Evolutionary conservation across 2,329 filamentous ascomycete species (phyloP).

Genomic region (Trichoderma asperellum): DNA sequence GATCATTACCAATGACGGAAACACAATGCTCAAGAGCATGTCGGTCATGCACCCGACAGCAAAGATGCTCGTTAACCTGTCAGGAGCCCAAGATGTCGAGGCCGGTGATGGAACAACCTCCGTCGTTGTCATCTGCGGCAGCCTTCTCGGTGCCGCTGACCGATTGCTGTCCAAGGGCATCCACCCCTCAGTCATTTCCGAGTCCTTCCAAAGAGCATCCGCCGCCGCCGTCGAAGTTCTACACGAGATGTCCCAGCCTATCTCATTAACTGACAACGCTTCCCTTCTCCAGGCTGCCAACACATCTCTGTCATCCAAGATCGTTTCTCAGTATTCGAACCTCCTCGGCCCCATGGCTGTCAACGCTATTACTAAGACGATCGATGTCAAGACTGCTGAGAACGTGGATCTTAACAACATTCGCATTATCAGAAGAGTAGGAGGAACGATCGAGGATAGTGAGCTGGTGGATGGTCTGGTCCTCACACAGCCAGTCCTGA

Average conservation of each 20-base stretch:
- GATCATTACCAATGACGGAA: slow-evolving; percentile 99
- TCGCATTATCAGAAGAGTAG: slow-evolving; percentile 94
- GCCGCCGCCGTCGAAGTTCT: slow-evolving; percentile 86
- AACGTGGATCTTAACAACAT: slow-evolving; percentile 98
- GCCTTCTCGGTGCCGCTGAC: slow-evolving; percentile 90
- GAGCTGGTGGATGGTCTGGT: slow-evolving; percentile 96
- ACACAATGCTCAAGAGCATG: slow-evolving; percentile 99
- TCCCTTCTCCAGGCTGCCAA: slow-evolving; percentile 95
- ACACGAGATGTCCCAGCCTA: slow-evolving; percentile 93
- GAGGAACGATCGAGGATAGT: slow-evolving; percentile 97
- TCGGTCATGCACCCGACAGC: slow-evolving; percentile 98
- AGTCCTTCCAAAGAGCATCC: slow-evolving; percentile 94
- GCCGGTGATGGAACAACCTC: slow-evolving; percentile 98
- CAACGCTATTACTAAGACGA: slow-evolving; percentile 92
- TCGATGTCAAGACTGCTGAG: slow-evolving; percentile 92
- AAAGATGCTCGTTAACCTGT: slow-evolving; percentile 98
- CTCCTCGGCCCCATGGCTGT: slow-evolving; percentile 97
- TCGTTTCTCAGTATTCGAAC: slow-evolving; percentile 96
- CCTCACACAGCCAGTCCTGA: slow-evolving; percentile 88
- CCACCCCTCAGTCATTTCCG: slow-evolving; percentile 96
- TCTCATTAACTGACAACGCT: slow-evolving; percentile 82
- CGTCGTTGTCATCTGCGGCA: slow-evolving; percentile 96
- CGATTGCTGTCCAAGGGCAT: slow-evolving; percentile 89
- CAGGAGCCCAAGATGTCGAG: slow-evolving; percentile 96
- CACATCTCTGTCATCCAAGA: slow-evolving; percentile 96